Evolutionary conservation across 306 rosid genomes (phyloP), one percentile per base, ranked within the genome.

Genomic region (Fragaria nilgerrensis): DNA sequence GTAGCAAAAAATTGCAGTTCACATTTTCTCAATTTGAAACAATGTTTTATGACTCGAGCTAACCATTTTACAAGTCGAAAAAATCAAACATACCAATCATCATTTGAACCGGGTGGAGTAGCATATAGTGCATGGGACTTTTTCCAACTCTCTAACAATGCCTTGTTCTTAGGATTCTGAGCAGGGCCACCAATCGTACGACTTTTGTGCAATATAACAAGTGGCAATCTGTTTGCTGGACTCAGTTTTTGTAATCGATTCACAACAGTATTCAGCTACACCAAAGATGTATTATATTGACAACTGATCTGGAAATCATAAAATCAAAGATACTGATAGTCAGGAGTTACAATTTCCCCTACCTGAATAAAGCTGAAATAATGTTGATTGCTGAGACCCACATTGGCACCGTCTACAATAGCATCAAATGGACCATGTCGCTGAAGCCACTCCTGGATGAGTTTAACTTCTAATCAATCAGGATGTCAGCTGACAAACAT

Each of bases 331-430:
- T 27, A 41, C 29, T 7, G 5, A 20, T 17, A 5, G 56, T 50
- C 19, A 1, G 13, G 48, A 55, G 44, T 44, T 39, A 12, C 13
- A 73, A 74, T 73, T 55, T 49, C 65, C 71, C 53, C 36, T 84
- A 92, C 99, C 88, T 84, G 97, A 23, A 25, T 53, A 81, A 90
- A 95, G 75, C 78, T 96, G 86, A 96, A 91, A 22, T 15, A 14
- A 6, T 63, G 87, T 63, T 72, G 72, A 32, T 86, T 78, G 55
- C 68, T 48, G 50, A 93, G 91, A 69, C 92, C 89, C 16, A 92
- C 88, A 77, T 96, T 96, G 71, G 99, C 99, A 75, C 97, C 99
- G 83, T 96, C 99, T 50, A 92, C 85, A 73, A 92, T 89, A 9
- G 98, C 96, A 79, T 96, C 99, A 44, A 89, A 96, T 12, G 97